Evolutionary conservation across 2,329 filamentous ascomycete species (phyloP).

Genomic region (Cercospora sp.): DNA sequence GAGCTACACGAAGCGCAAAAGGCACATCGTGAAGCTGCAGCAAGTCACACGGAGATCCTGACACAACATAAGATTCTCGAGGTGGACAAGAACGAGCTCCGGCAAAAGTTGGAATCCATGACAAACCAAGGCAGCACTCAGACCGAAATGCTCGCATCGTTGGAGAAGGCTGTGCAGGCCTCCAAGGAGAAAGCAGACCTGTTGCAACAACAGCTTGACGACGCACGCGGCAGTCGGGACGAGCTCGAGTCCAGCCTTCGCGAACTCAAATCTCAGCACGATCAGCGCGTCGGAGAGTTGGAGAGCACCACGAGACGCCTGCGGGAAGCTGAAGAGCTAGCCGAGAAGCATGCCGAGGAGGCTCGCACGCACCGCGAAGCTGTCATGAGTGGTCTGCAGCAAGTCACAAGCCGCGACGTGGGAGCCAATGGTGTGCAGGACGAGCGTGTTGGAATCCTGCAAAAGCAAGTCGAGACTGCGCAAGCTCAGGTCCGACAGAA

Average conservation of each 20-base stretch:
- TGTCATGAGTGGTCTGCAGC: constrained; percentile 78
- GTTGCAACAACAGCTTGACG: constrained; percentile 77
- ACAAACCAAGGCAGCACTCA: constrained; percentile 69
- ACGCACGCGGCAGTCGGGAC: constrained; percentile 76
- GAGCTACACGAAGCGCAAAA: constrained; percentile 81
- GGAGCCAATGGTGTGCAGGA: constrained; percentile 50
- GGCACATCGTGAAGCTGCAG: constrained; percentile 75
- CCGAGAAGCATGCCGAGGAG: constrained; percentile 83
- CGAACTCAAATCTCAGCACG: constrained; percentile 78
- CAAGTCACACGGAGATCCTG: constrained; percentile 73
- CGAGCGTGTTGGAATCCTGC: constrained; percentile 71
- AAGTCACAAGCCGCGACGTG: constrained; percentile 60
- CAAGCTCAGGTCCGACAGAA: constrained; percentile 83
- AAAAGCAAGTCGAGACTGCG: constrained; percentile 75
- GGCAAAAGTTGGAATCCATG: constrained; percentile 66
- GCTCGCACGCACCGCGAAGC: constrained; percentile 81
- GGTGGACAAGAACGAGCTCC: constrained; percentile 81
- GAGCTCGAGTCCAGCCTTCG: constrained; percentile 72
- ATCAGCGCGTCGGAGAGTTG: constrained; percentile 74
- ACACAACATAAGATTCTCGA: constrained; percentile 72
- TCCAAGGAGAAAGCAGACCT: constrained; percentile 74
- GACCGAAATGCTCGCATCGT: constrained; percentile 67
- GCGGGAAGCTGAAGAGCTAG: constrained; percentile 82
- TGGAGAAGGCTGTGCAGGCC: constrained; percentile 75
- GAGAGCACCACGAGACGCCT: constrained; percentile 72